These are phyloP conservation scores for Colletotrichum tamarilloi DNA, from an alignment of 2,329 filamentous ascomycete genomes.

Conservation along the genomic window DNA sequence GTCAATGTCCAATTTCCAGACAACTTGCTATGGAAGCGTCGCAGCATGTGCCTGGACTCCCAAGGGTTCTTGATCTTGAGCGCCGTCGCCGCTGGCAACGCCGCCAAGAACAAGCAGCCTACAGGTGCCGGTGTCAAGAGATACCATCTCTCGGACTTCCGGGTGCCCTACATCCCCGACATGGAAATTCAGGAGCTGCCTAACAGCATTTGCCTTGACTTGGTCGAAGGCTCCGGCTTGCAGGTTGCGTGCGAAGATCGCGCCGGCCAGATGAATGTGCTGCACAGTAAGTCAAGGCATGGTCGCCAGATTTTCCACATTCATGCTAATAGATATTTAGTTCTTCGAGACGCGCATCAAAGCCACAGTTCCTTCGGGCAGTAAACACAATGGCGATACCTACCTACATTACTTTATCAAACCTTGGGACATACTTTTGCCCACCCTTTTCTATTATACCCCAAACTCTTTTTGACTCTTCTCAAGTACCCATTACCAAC, in stretches of 20 bases:
- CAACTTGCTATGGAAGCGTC: slow-evolving; percentile 94
- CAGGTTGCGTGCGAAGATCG: slow-evolving; percentile 74
- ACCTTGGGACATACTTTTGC: background rate
- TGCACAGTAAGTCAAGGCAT: slow-evolving; percentile 60
- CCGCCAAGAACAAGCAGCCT: slow-evolving; percentile 66
- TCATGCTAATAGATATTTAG: slow-evolving; percentile 46
- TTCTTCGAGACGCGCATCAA: slow-evolving; percentile 55
- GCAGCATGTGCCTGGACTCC: slow-evolving; percentile 86
- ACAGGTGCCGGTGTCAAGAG: slow-evolving; percentile 69
- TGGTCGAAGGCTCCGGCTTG: slow-evolving; percentile 69
- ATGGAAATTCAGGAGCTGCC: slow-evolving; percentile 93
- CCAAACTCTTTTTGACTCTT: background rate
- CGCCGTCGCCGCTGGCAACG: slow-evolving; percentile 58
- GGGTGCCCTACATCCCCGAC: slow-evolving; percentile 82
- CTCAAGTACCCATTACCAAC: background rate
- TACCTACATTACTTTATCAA: background rate
- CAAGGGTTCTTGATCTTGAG: slow-evolving; percentile 86
- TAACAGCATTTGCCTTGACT: slow-evolving; percentile 78
- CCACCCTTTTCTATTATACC: slow-evolving; percentile 30
- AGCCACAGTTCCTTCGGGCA: slow-evolving; percentile 46
- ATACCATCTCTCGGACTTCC: slow-evolving; percentile 89
- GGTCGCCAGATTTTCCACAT: background rate
- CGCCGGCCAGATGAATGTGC: slow-evolving; percentile 64
- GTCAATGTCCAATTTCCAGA: slow-evolving; percentile 98
- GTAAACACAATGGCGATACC: slow-evolving; percentile 34